Conservation (phyloP, 2,329 filamentous ascomycete genomes). For the Colletotrichum tropicicola region DNA sequence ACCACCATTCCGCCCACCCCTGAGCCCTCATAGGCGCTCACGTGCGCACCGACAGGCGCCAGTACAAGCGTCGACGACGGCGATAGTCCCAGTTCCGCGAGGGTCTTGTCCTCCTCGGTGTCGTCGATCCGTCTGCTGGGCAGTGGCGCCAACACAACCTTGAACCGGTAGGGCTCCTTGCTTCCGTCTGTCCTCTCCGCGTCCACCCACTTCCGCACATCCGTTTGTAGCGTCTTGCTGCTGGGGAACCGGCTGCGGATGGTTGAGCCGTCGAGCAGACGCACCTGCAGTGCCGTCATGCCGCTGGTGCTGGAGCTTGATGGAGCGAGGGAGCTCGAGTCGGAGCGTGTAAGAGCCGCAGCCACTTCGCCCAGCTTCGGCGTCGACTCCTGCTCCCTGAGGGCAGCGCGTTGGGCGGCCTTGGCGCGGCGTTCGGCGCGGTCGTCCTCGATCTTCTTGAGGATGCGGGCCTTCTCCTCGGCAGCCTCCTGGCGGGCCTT, state of each 20-base stretch:
- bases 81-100: constrained; percentile 76
- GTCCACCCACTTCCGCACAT: constrained; percentile 84
- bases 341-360: constrained; percentile 39
- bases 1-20: constrained; percentile 30
- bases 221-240: constrained; percentile 66
- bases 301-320: constrained; percentile 35
- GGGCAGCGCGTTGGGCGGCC: constrained; percentile 58
- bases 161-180: constrained; percentile 79
- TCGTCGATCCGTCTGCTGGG: constrained; percentile 80
- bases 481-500: constrained; percentile 72
- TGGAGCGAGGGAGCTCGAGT: constrained; percentile 42
- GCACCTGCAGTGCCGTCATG: constrained; percentile 73
- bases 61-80: constrained; percentile 87
- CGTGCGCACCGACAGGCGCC: constrained; percentile 68
- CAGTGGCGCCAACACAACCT: constrained; percentile 81
- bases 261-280: constrained; percentile 85
- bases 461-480: constrained; percentile 75
- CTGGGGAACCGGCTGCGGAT: constrained; percentile 75
- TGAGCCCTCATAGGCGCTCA: constrained; percentile 49
- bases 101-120: constrained; percentile 74
- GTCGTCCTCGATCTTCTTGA: constrained; percentile 81
- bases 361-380: constrained; percentile 40
- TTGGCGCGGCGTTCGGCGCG: constrained; percentile 71
- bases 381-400: constrained; percentile 39
- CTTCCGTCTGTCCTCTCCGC: constrained; percentile 61